A percentile compares a stretch with the other conserved stretches of the same genome.
phyloP scores from a whole-genome alignment of 1,284 basidiomycete genomes.

The Ceratobasidium theobromae region DNA sequence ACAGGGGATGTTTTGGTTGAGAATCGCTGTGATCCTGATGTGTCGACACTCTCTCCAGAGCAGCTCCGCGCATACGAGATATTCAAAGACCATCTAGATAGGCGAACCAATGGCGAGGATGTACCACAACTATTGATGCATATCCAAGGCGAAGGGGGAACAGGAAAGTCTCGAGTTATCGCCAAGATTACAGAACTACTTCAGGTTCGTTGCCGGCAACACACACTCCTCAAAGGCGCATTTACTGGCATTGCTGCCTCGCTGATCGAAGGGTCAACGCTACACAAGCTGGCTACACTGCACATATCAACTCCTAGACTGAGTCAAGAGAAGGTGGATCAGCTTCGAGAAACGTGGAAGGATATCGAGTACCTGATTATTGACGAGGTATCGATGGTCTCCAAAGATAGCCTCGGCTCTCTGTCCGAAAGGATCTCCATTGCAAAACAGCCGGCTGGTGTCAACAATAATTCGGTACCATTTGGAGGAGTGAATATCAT shows the following conservation, averaged over 20 bases:
- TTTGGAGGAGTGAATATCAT: slow-evolving; percentile 37
- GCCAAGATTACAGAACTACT: slow-evolving; percentile 15
- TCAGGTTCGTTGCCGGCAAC: not conserved
- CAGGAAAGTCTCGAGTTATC: slow-evolving; percentile 33
- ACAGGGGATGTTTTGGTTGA: too few species aligned
- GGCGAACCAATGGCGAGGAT: not conserved
- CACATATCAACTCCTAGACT: not conserved
- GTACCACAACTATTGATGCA: slow-evolving; percentile 21
- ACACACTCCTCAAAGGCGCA: slow-evolving; percentile 41
- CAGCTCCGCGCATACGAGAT: slow-evolving; percentile 7
- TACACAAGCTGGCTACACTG: slow-evolving; percentile 38
- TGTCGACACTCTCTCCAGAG: not conserved
- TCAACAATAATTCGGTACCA: not conserved
- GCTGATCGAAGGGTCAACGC: slow-evolving; percentile 43
- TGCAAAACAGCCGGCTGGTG: slow-evolving; percentile 17
- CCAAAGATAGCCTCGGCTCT: slow-evolving; percentile 11
- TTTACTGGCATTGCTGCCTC: slow-evolving; percentile 46
- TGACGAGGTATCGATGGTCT: slow-evolving; percentile 38
- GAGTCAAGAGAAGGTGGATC: not conserved
- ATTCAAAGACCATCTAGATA: not conserved
- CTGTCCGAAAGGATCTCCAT: slow-evolving; percentile 22
- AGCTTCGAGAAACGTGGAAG: slow-evolving; percentile 25
- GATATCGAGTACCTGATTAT: slow-evolving; percentile 37
- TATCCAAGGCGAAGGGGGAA: slow-evolving; percentile 31
- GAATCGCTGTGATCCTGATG: not conserved